phyloP scores from a whole-genome alignment of 768 basidiomycete species.

The Russula lepida region DNA sequence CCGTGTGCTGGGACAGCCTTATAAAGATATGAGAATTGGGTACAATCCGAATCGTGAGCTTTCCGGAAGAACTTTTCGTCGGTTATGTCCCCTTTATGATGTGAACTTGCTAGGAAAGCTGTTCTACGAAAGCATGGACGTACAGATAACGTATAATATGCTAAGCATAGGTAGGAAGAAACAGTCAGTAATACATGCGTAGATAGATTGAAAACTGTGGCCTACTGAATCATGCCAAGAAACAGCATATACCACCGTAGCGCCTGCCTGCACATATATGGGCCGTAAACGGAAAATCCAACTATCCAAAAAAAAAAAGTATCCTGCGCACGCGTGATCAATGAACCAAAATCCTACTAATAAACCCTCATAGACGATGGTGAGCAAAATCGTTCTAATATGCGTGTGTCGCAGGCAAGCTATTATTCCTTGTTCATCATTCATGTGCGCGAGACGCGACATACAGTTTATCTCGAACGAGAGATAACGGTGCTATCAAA shows the following conservation, averaged over 20 bases:
- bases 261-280: conserved; percentile 45
- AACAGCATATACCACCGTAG: conserved; percentile 80
- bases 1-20: conserved; percentile 65
- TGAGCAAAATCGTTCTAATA: conserved; percentile 74
- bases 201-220: conserved; percentile 12
- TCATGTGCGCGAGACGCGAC: conserved; percentile 25
- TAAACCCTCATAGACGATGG: conserved; percentile 73
- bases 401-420: not conserved
- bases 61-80: conserved; percentile 95
- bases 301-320: not conserved
- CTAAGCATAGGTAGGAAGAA: conserved; percentile 32
- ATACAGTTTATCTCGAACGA: conserved; percentile 86
- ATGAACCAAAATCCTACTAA: conserved; percentile 94
- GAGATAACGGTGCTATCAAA: conserved; percentile 72
- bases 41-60: conserved; percentile 86
- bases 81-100: conserved; percentile 71
- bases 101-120: not conserved
- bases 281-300: not conserved
- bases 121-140: conserved; percentile 24
- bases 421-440: not conserved
- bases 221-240: conserved; percentile 76
- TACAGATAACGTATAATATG: conserved; percentile 82
- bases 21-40: conserved; percentile 75
- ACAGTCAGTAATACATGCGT: conserved; percentile 12
- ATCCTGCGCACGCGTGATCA: conserved; percentile 66